These are phyloP conservation scores for Paramecium octaurelia DNA, from an alignment of 73 alveolate species.

Conservation along the genomic window DNA sequence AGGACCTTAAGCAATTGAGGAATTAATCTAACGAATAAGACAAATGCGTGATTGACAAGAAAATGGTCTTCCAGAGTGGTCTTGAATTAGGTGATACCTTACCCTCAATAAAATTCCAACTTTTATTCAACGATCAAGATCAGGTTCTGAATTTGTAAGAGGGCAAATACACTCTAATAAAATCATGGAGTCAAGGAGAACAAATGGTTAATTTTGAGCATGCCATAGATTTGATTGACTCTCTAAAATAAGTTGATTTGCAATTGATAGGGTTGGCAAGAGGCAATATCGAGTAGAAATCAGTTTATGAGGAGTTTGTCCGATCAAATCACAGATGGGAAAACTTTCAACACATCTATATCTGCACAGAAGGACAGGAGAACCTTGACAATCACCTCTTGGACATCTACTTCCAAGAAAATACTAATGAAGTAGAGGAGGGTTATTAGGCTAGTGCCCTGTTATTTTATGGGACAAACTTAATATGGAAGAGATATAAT, in stretches of 20 bases:
- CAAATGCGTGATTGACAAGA: not conserved
- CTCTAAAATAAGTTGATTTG: not conserved
- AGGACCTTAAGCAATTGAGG: not conserved
- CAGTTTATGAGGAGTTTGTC: not conserved
- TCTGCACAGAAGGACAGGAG: not conserved
- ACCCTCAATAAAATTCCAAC: not conserved
- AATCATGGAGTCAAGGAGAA: slow-evolving; percentile 45
- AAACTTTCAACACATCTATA: not conserved
- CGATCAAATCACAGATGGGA: slow-evolving; percentile 34
- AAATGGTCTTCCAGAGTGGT: slow-evolving; percentile 6
- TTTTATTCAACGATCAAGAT: not conserved
- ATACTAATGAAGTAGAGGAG: not conserved
- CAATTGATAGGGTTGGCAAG: not conserved
- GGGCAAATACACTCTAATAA: not conserved
- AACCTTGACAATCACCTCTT: not conserved
- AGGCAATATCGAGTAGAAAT: not conserved
- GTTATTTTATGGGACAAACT: not conserved
- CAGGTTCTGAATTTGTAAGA: not conserved
- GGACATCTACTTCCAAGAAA: not conserved
- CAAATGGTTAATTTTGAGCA: slow-evolving; percentile 38
- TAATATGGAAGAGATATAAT: slow-evolving; percentile 32
- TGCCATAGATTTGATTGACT: slow-evolving; percentile 8
- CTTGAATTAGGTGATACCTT: slow-evolving; percentile 16
- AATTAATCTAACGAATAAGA: not conserved
- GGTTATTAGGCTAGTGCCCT: not conserved